Conservation (phyloP, 768 basidiomycete species). For the Mycena olivaceomarginata region DNA sequence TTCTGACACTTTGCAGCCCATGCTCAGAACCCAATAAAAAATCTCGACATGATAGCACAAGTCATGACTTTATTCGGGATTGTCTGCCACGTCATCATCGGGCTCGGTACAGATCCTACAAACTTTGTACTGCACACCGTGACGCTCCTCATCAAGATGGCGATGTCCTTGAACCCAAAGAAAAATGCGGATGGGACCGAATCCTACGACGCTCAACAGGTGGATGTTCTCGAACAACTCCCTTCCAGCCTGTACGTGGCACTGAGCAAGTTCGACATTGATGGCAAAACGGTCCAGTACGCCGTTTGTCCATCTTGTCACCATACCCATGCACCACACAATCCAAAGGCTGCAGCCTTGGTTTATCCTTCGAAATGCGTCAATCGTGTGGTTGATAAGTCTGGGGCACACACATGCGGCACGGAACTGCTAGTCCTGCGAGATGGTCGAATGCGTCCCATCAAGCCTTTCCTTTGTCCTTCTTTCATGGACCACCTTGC, state of each 20-base stretch:
- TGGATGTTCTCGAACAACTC: conserved; percentile 20
- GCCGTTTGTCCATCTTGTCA: conserved; percentile 31
- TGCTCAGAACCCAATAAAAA: conserved; percentile 6
- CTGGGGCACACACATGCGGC: neutral
- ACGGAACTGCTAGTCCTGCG: conserved; percentile 4
- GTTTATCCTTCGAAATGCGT: conserved; percentile 10
- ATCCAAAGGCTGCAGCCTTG: conserved; percentile 1
- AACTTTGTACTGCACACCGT: conserved; percentile 19
- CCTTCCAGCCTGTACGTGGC: conserved; percentile 26
- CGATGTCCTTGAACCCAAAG: conserved; percentile 1
- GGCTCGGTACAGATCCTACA: neutral
- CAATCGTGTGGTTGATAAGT: neutral
- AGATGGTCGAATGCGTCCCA: conserved; percentile 25
- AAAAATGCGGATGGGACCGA: neutral
- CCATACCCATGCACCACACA: conserved; percentile 10
- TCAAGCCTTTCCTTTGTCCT: conserved; percentile 30
- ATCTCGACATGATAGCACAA: conserved; percentile 23
- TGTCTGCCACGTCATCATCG: conserved; percentile 26
- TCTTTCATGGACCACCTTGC: conserved; percentile 48
- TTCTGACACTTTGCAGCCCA: conserved; percentile 9
- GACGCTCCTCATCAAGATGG: conserved; percentile 9
- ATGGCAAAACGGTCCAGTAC: conserved; percentile 11
- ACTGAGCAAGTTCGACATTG: conserved; percentile 23
- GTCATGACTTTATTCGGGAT: conserved; percentile 4
- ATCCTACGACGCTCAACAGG: conserved; percentile 1